These are phyloP conservation scores for Scheffersomyces quercinus DNA, from an alignment of 1,139 yeast genomes.

Conservation along the genomic window DNA sequence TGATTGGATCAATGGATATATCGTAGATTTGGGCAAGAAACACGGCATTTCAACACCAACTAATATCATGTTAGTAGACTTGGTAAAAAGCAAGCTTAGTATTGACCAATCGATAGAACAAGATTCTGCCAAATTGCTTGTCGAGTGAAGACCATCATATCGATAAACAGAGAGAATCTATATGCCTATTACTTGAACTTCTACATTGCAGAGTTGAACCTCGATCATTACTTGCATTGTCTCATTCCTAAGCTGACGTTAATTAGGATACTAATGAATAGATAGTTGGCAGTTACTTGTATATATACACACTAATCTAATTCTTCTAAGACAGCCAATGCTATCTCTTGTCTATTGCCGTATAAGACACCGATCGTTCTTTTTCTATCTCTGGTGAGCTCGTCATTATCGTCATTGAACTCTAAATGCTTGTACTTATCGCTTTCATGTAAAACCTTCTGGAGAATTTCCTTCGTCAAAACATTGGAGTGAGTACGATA, in stretches of 20 bases:
- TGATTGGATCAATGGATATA: slow-evolving; percentile 75
- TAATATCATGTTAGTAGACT: slow-evolving; percentile 47
- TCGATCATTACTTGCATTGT: too few species aligned
- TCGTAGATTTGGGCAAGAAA: slow-evolving; percentile 52
- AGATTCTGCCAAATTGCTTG: slow-evolving; percentile 12
- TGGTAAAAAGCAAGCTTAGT: slow-evolving; percentile 47
- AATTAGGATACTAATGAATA: too few species aligned
- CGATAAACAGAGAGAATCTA: too few species aligned
- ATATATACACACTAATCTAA: background rate
- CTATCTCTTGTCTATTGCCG: slow-evolving; percentile 24
- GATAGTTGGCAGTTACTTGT: background rate
- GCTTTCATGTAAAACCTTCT: slow-evolving; percentile 23
- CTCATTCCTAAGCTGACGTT: too few species aligned
- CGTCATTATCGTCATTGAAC: slow-evolving; percentile 16
- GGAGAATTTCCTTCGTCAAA: slow-evolving; percentile 36
- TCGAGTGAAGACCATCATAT: background rate
- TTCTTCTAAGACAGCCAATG: slow-evolving; percentile 5
- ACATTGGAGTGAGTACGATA: slow-evolving; percentile 31
- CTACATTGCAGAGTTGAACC: too few species aligned
- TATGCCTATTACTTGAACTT: too few species aligned
- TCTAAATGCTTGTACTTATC: slow-evolving; percentile 18
- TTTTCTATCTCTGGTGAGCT: slow-evolving; percentile 13
- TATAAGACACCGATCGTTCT: slow-evolving; percentile 24
- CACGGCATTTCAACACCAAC: slow-evolving; percentile 42
- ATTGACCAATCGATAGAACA: slow-evolving; percentile 34